Base-by-base conservation (phyloP, 257 asterid genomes). In the Datura wrightii region DNA sequence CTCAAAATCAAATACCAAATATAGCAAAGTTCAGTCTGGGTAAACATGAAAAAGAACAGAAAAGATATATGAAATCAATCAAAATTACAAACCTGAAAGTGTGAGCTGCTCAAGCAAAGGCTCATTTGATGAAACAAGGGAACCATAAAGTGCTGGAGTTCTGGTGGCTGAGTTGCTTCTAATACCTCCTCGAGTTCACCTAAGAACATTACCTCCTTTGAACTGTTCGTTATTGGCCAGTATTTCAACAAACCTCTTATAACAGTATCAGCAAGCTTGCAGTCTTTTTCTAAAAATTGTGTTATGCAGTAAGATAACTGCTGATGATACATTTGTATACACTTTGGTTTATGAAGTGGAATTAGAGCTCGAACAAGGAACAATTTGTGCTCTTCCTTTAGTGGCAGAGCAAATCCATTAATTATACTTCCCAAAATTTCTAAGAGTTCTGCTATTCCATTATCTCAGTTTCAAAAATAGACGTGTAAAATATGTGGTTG, bases 51-150 rank as follows among this genome's bases (percentile, higher is more conserved):
- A 52, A 10, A 53, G 16, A 13, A 13, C 58, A 13, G n/a, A 53
- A 53, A 53, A 5, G 6, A 54, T 54, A 15, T 5, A 54, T 54
- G 15, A 54, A 54, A 54, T 92, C 31, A 72, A 54, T 5, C 60
- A 54, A 5, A 54, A 54, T 6, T 54, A 15, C 60, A 15, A 54
- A 54, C 60, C 60, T 54, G 60, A 14, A 54, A 54, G n/a, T 54
- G 60, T 54, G 60, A 54, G 60, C 19, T 54, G 19, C 60, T 54
- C 60, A 54, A 54, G 60, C 60, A 54, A 54, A 54, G 60, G 60
- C 60, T 54, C 60, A 54, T 54, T 54, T 54, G 60, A 54, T 19
- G 60, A 50, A 50, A 50, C 14, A 50, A 8, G 13, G 54, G 54
- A 50, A 50, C 54, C 54, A 50, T 50, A 50, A 50, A 50, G 13